These are phyloP conservation scores for Arabidopsis lyrata DNA, from an alignment of 441 rosid genomes.

Conservation along the genomic window DNA sequence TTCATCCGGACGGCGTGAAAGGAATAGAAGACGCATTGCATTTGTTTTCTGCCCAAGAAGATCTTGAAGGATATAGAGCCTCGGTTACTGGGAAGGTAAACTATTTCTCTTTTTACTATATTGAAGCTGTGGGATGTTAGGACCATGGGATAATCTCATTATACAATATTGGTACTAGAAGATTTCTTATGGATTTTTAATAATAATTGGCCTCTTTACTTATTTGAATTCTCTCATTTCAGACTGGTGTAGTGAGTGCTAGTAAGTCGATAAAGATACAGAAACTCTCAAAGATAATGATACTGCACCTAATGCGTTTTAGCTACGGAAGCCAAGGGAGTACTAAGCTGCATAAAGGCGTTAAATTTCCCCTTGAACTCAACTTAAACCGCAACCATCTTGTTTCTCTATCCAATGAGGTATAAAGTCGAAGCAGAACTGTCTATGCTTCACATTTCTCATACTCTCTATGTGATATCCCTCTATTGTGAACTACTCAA, in stretches of 20 bases:
- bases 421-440: slow-evolving; percentile 34
- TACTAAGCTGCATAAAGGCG: slow-evolving; percentile 87
- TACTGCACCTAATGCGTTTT: slow-evolving; percentile 96
- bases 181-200: neutral
- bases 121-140: slow-evolving; percentile 7
- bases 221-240: slow-evolving; percentile 46
- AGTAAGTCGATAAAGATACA: slow-evolving; percentile 82
- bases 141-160: neutral
- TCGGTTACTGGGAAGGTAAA: slow-evolving; percentile 81
- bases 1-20: slow-evolving; percentile 69
- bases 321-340: slow-evolving; percentile 93
- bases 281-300: slow-evolving; percentile 86
- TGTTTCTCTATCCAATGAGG: slow-evolving; percentile 69
- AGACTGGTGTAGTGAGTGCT: slow-evolving; percentile 88
- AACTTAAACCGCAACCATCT: slow-evolving; percentile 72
- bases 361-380: slow-evolving; percentile 85
- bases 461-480: slow-evolving; percentile 4
- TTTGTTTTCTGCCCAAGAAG: slow-evolving; percentile 78
- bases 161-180: neutral
- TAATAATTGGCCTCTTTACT: slow-evolving; percentile 14
- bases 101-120: slow-evolving; percentile 19
- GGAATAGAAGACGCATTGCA: slow-evolving; percentile 88
- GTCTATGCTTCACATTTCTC: neutral
- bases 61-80: slow-evolving; percentile 90
- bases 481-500: slow-evolving; percentile 10